Percentiles rank a stretch among this genome's conserved stretches.
Conservation (phyloP, 768 basidiomycete genomes). For the Auriscalpium microsporum region DNA sequence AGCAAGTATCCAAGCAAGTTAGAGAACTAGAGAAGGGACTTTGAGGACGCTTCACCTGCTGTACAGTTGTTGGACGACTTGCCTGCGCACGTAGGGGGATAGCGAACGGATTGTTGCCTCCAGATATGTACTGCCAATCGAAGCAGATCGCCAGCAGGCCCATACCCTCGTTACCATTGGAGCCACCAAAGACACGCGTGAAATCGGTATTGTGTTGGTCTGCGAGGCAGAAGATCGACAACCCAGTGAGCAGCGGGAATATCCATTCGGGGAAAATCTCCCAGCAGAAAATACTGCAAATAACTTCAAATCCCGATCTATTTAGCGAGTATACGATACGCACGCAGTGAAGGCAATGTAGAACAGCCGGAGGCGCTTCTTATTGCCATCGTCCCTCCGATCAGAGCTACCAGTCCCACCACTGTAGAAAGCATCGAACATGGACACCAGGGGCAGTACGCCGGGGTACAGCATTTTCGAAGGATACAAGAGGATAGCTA, state of each 20-base stretch:
- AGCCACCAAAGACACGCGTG: conserved; percentile 18
- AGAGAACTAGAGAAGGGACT: conserved; percentile 28
- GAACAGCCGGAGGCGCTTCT: conserved; percentile 40
- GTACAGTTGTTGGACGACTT: background rate
- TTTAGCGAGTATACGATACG: background rate
- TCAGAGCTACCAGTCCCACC: conserved; percentile 25
- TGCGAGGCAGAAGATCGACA: conserved; percentile 23
- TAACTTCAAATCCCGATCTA: background rate
- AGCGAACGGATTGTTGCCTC: conserved; percentile 35
- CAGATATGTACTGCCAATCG: conserved; percentile 22
- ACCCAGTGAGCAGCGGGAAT: conserved; percentile 18
- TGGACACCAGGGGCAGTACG: conserved; percentile 37
- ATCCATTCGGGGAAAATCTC: conserved; percentile 14
- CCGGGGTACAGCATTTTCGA: conserved; percentile 45
- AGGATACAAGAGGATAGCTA: conserved; percentile 42
- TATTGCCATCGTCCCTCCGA: conserved; percentile 12
- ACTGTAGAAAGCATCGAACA: conserved; percentile 39
- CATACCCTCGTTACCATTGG: conserved; percentile 19
- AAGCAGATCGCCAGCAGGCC: conserved; percentile 20
- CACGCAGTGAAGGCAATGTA: conserved; percentile 35
- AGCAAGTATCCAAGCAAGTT: conserved; percentile 39
- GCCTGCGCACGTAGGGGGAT: conserved; percentile 45
- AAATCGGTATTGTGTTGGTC: conserved; percentile 16
- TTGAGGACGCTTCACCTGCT: background rate
- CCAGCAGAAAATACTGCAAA: conserved; percentile 26